Evolutionary conservation across 768 basidiomycete species (phyloP).

Genomic region (Rhodotorula paludigena): DNA sequence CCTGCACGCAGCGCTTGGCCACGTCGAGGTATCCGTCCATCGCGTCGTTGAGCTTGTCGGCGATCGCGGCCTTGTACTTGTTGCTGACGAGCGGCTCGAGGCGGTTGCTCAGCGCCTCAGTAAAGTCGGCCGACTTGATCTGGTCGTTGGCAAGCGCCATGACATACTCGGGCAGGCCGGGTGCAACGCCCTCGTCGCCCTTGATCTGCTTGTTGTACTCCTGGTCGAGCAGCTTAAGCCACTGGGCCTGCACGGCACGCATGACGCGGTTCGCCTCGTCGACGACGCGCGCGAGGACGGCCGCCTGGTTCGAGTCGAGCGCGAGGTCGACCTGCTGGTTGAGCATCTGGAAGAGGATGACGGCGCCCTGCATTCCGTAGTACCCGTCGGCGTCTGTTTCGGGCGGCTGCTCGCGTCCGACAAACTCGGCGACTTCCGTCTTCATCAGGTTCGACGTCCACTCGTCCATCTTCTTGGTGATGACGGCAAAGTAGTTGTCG

Average conservation of each 20-base stretch:
- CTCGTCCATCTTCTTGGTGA: slow-evolving; percentile 91
- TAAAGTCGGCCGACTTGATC: slow-evolving; percentile 89
- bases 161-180: slow-evolving; percentile 89
- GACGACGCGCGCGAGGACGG: slow-evolving; percentile 83
- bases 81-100: slow-evolving; percentile 86
- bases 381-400: slow-evolving; percentile 82
- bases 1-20: slow-evolving; percentile 93
- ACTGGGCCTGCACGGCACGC: slow-evolving; percentile 78
- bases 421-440: slow-evolving; percentile 79
- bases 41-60: slow-evolving; percentile 83
- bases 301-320: slow-evolving; percentile 89
- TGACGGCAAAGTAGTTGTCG: slow-evolving; percentile 89
- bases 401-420: slow-evolving; percentile 72
- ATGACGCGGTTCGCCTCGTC: slow-evolving; percentile 83
- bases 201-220: slow-evolving; percentile 84
- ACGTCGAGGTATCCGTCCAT: slow-evolving; percentile 98
- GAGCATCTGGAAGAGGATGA: slow-evolving; percentile 96
- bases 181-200: slow-evolving; percentile 65
- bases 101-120: slow-evolving; percentile 75
- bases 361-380: slow-evolving; percentile 84
- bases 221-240: slow-evolving; percentile 72
- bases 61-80: slow-evolving; percentile 79
- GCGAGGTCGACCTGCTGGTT: slow-evolving; percentile 85
- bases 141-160: slow-evolving; percentile 97
- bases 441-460: slow-evolving; percentile 93